These are phyloP conservation scores for Fraxinus velutina DNA, from an alignment of 305 asterid species.

Conservation along the genomic window DNA sequence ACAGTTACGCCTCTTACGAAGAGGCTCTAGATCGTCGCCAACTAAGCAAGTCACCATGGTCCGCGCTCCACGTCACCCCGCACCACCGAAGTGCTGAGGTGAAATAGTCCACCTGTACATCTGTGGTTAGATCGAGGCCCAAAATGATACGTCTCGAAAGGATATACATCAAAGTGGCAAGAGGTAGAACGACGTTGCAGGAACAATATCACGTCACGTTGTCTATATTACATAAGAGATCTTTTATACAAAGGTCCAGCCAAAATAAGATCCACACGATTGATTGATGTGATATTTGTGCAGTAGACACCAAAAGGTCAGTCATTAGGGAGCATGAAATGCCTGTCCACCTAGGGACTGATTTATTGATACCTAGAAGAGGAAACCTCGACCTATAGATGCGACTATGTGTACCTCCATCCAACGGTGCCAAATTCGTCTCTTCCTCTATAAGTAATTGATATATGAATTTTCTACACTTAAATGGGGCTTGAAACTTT, in stretches of 20 bases:
- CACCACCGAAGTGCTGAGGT: background rate
- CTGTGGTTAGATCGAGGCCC: background rate
- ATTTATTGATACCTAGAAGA: too few relatives aligned
- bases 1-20: background rate
- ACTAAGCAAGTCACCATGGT: background rate
- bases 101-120: background rate
- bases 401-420: too few relatives aligned
- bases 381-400: too few relatives aligned
- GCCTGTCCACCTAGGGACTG: too few relatives aligned
- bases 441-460: too few relatives aligned
- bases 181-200: background rate
- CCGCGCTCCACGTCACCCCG: background rate
- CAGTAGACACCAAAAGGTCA: too few relatives aligned
- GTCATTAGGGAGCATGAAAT: too few relatives aligned
- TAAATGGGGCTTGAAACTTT: too few relatives aligned
- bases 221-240: background rate
- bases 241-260: background rate
- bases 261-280: background rate
- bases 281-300: too few relatives aligned
- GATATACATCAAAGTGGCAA: background rate
- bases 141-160: background rate
- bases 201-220: background rate
- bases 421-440: too few relatives aligned
- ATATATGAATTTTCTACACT: too few relatives aligned
- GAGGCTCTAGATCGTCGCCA: background rate